Percentiles rank a stretch among this genome's conserved stretches.
These are phyloP conservation scores for Pleomassaria siparia DNA, from an alignment of 2,329 filamentous ascomycete genomes.

Conservation along the genomic window DNA sequence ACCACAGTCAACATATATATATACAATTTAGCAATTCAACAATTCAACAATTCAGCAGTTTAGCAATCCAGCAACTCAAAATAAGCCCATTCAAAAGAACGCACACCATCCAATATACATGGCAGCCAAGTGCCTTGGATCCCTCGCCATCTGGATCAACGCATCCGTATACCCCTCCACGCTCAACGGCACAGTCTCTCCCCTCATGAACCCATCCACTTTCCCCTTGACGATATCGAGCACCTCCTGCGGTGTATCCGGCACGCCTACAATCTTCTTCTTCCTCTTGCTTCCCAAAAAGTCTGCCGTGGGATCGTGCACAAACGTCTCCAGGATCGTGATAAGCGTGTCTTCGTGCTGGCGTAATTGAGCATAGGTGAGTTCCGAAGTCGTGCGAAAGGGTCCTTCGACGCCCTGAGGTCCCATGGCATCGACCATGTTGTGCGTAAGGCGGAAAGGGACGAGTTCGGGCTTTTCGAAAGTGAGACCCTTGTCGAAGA, in stretches of 20 bases:
- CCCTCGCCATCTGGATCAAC: constrained; percentile 82
- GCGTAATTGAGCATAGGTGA: constrained; percentile 79
- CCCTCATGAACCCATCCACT: constrained; percentile 77
- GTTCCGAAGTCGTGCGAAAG: constrained; percentile 86
- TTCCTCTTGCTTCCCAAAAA: constrained; percentile 74
- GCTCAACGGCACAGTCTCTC: constrained; percentile 88
- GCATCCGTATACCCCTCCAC: constrained; percentile 98
- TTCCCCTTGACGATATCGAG: constrained; percentile 87
- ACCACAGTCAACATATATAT: too few relatives aligned
- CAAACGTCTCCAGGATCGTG: constrained; percentile 94
- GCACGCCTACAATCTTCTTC: constrained; percentile 56
- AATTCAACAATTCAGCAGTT: too few relatives aligned
- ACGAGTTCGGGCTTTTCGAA: constrained; percentile 94
- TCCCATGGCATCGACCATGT: constrained; percentile 98
- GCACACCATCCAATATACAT: constrained; percentile 98
- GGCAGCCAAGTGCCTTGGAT: constrained; percentile 74
- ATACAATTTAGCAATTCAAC: too few relatives aligned
- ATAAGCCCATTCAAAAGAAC: constrained; percentile 65
- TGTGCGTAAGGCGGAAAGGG: constrained; percentile 95
- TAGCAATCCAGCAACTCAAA: too few relatives aligned
- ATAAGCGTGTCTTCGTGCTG: constrained; percentile 96
- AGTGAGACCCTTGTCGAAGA: constrained; percentile 96
- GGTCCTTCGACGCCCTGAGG: constrained; percentile 90
- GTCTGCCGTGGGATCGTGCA: constrained; percentile 95
- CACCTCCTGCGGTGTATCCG: constrained; percentile 74